Evolutionary conservation across 2,329 filamentous ascomycete species (phyloP).

Genomic region (Penicillium expansum): DNA sequence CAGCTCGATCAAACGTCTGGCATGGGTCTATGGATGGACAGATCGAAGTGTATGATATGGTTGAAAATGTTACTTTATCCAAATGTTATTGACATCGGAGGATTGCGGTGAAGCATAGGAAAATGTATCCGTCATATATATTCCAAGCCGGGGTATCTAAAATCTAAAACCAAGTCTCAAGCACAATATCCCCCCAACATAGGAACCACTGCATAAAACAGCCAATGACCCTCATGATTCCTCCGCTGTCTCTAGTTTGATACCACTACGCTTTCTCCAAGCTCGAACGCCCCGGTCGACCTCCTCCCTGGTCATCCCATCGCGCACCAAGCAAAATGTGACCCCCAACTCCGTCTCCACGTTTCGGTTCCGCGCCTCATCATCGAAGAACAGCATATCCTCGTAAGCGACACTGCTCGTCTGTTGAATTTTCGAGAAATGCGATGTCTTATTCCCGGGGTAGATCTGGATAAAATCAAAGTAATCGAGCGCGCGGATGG

Average conservation of each 20-base stretch:
- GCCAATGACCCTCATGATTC: neutral
- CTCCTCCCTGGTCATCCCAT: slow-evolving; percentile 74
- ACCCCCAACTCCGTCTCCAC: slow-evolving; percentile 72
- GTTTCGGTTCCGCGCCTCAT: slow-evolving; percentile 81
- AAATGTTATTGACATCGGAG: neutral
- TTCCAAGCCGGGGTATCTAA: neutral
- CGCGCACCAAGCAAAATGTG: slow-evolving; percentile 76
- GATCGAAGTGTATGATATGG: neutral
- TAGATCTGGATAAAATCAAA: slow-evolving; percentile 62
- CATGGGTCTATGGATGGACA: neutral
- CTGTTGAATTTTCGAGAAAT: slow-evolving; percentile 73
- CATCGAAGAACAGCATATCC: slow-evolving; percentile 95
- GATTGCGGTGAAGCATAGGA: neutral
- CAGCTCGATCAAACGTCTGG: neutral
- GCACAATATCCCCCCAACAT: neutral
- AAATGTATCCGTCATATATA: neutral
- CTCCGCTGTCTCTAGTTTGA: slow-evolving; percentile 24
- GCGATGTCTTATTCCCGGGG: slow-evolving; percentile 77
- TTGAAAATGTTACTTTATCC: neutral
- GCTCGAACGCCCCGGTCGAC: slow-evolving; percentile 74
- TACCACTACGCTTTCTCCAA: slow-evolving; percentile 73
- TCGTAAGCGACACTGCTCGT: slow-evolving; percentile 68
- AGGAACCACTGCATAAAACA: neutral
- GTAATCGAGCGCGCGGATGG: slow-evolving; percentile 50
- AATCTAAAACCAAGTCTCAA: neutral